A percentile compares a stretch with the other conserved stretches of the same genome.
These are phyloP conservation scores for Chrysanthemum lavandulifolium DNA, from an alignment of 129 eudicot genomes.

Conservation along the genomic window DNA sequence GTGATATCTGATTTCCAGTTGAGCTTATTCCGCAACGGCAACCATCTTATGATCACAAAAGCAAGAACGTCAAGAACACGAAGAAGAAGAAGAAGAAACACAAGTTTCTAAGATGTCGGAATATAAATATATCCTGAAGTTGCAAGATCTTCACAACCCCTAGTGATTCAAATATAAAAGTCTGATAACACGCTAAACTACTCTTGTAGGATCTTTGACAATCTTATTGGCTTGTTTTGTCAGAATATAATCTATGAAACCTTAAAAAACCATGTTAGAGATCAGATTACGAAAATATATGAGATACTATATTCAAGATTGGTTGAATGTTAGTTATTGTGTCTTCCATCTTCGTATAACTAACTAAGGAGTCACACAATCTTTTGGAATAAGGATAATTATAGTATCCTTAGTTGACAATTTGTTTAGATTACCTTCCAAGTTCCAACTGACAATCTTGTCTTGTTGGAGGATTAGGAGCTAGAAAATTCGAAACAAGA, in stretches of 20 bases:
- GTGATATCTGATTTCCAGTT: too few species aligned
- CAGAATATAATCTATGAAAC: too few species aligned
- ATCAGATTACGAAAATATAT: background rate
- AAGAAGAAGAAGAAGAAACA: background rate
- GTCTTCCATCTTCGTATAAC: slow-evolving; percentile 19
- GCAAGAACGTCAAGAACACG: too few species aligned
- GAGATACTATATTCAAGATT: background rate
- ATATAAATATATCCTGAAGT: background rate
- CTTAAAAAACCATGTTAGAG: background rate
- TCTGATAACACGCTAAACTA: slow-evolving; percentile 1
- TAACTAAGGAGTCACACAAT: background rate
- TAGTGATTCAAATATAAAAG: background rate
- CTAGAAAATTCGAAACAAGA: background rate
- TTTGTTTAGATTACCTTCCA: slow-evolving; percentile 3
- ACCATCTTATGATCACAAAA: too few species aligned
- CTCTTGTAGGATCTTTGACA: background rate
- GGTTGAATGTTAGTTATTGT: background rate
- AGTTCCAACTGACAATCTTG: slow-evolving; percentile 26
- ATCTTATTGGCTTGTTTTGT: slow-evolving; percentile 12
- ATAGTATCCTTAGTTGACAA: background rate
- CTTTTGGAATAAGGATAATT: background rate
- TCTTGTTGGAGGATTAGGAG: slow-evolving; percentile 8
- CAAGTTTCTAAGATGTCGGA: background rate
- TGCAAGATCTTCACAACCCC: background rate
- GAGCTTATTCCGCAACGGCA: background rate